phyloP scores from a whole-genome alignment of 805 yeast species.

The Ogataea neopini region DNA sequence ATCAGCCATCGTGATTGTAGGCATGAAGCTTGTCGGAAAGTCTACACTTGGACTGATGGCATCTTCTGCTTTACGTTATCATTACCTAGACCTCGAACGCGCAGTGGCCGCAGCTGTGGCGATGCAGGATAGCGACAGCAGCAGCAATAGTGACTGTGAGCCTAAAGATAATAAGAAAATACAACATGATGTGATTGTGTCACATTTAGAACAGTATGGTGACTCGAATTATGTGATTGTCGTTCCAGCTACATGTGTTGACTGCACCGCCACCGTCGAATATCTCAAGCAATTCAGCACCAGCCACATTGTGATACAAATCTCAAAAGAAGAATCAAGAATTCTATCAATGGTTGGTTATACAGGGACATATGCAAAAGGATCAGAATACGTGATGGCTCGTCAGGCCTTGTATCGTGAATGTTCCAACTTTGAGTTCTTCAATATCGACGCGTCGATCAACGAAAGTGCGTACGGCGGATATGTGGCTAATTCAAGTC shows the following conservation, averaged over 20 bases:
- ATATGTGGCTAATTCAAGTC: conserved; percentile 8
- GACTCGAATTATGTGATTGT: conserved; percentile 6
- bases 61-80: conserved; percentile 5
- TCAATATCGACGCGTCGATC: conserved; percentile 9
- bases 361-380: conserved; percentile 6
- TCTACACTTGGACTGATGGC: conserved; percentile 11
- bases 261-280: conserved; percentile 4
- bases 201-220: conserved; percentile 3
- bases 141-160: not conserved
- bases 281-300: conserved; percentile 5
- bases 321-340: conserved; percentile 5
- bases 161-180: not conserved
- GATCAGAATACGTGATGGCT: conserved; percentile 1
- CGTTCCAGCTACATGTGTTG: conserved; percentile 4
- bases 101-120: conserved; percentile 1
- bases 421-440: conserved; percentile 9
- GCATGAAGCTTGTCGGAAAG: conserved; percentile 8
- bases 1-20: conserved; percentile 6
- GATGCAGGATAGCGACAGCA: not conserved
- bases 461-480: conserved; percentile 7
- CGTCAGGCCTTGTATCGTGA: conserved; percentile 6
- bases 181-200: conserved; percentile 7
- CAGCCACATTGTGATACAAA: conserved; percentile 8
- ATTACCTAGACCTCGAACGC: conserved; percentile 4
- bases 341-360: conserved; percentile 5